Conservation (phyloP, 2,329 filamentous ascomycete genomes). For the Aschersonia sp. region DNA sequence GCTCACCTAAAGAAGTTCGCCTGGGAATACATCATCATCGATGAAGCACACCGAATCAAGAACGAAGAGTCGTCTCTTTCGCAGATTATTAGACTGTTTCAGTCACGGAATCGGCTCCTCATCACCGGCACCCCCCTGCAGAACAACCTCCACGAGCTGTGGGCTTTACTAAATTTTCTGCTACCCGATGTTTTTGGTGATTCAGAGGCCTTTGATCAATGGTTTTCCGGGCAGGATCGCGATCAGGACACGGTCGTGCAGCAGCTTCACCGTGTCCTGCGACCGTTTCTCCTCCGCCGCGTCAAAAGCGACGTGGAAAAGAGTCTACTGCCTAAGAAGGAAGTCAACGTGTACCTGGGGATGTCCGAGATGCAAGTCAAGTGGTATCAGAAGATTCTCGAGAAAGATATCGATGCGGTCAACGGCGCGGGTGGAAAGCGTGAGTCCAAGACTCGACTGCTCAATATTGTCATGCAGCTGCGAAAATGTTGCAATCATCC, state of each 20-base stretch:
- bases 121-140: slow-evolving; percentile 96
- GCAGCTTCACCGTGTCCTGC: slow-evolving; percentile 82
- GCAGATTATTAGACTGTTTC: slow-evolving; percentile 91
- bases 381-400: slow-evolving; percentile 98
- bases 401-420: slow-evolving; percentile 97
- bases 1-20: slow-evolving; percentile 91
- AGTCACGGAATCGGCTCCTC: slow-evolving; percentile 83
- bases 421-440: slow-evolving; percentile 93
- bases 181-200: slow-evolving; percentile 98
- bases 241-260: slow-evolving; percentile 95
- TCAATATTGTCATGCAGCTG: slow-evolving; percentile 99
- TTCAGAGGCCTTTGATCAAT: slow-evolving; percentile 90
- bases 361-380: slow-evolving; percentile 99
- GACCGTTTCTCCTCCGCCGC: slow-evolving; percentile 86
- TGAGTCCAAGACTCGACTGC: slow-evolving; percentile 88
- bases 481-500: slow-evolving; percentile 98
- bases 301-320: slow-evolving; percentile 98
- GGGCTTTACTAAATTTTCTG: slow-evolving; percentile 93
- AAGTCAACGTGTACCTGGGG: slow-evolving; percentile 90
- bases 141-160: slow-evolving; percentile 95
- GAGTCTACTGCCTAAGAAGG: slow-evolving; percentile 92
- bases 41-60: slow-evolving; percentile 96
- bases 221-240: slow-evolving; percentile 82
- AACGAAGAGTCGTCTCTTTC: slow-evolving; percentile 96
- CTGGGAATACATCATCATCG: slow-evolving; percentile 99